Percentiles rank a stretch among this genome's conserved stretches.
Conservation (phyloP, 495 filamentous ascomycete genomes). For the Xylaria nigripes region DNA sequence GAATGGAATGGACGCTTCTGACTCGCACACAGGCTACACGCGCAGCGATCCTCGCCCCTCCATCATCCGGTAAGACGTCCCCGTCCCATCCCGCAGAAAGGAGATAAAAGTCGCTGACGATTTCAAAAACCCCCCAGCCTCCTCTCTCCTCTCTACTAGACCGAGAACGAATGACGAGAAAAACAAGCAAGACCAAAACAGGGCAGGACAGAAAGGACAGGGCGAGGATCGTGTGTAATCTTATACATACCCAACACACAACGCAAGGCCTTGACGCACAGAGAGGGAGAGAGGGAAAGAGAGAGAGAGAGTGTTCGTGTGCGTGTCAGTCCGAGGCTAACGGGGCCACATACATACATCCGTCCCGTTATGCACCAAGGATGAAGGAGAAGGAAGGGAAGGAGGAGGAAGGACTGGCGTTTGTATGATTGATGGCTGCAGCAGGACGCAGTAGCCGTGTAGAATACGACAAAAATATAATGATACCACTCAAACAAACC, state of each 20-base stretch:
- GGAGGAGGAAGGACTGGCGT: background rate
- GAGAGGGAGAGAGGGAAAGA: too few relatives aligned
- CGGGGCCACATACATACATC: too few relatives aligned
- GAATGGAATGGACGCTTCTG: background rate
- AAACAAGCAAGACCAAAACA: background rate
- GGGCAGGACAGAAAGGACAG: background rate
- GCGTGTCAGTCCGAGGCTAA: too few relatives aligned
- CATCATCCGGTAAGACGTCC: slow-evolving; percentile 68
- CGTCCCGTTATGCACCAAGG: too few relatives aligned
- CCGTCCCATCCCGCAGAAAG: background rate
- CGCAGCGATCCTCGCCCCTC: slow-evolving; percentile 85
- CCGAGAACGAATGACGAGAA: background rate
- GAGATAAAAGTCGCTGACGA: background rate
- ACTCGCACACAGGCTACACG: slow-evolving; percentile 64
- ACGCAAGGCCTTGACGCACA: background rate
- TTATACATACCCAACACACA: background rate
- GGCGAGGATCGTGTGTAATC: background rate
- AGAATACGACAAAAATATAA: slow-evolving; percentile 10
- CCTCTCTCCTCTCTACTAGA: slow-evolving; percentile 62
- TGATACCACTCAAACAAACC: slow-evolving; percentile 1
- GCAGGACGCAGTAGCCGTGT: background rate
- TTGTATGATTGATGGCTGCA: background rate
- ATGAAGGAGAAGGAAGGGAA: background rate
- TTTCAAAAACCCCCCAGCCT: slow-evolving; percentile 40
- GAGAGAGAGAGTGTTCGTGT: too few relatives aligned